These are phyloP conservation scores for sunflower (Helianthus annuus) DNA, from an alignment of 129 eudicot species.

Conservation along the genomic window HanXRQr2.0-SUNRISE NC_035440.2:59437799-59438298, in stretches of 20 bases:
- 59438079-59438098: conserved; percentile 46
- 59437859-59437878: conserved; percentile 38
- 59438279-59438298: conserved; percentile 26
- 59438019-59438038: conserved; percentile 52
- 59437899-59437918: conserved; percentile 44
- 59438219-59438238: conserved; percentile 30
- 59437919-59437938: conserved; percentile 26
- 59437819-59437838: neutral
- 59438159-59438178: conserved; percentile 42
- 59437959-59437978: conserved; percentile 26
- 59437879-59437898: conserved; percentile 44
- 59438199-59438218: conserved; percentile 45
- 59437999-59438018: conserved; percentile 35
- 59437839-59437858: conserved; percentile 55
- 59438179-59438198: conserved; percentile 36
- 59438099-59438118: conserved; percentile 71
- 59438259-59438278: conserved; percentile 2
- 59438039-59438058: conserved; percentile 29
- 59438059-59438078: conserved; percentile 49
- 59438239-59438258: conserved; percentile 1
- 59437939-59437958: conserved; percentile 46
- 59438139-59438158: conserved; percentile 34
- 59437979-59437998: conserved; percentile 32
- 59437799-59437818: neutral
- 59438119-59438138: conserved; percentile 41